These are phyloP conservation scores for Colletotrichum siamense DNA, from an alignment of 2,329 filamentous ascomycete genomes.

Conservation along the genomic window DNA sequence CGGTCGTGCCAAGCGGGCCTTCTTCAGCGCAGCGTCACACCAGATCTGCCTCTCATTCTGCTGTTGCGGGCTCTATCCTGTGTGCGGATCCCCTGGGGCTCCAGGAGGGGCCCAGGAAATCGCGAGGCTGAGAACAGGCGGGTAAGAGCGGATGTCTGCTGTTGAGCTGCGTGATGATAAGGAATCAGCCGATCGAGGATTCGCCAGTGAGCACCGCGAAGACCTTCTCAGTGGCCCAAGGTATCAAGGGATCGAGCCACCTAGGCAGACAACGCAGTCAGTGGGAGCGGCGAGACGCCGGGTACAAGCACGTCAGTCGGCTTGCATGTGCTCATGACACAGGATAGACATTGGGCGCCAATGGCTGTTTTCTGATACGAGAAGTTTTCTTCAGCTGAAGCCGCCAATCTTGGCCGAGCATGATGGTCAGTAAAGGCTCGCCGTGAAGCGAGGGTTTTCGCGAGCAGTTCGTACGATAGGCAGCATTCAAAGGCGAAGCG, in stretches of 20 bases:
- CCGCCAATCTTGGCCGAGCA: not conserved
- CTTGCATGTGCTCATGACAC: constrained; percentile 16
- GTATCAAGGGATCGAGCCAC: constrained; percentile 15
- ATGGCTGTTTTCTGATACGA: constrained; percentile 7
- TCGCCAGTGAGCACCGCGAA: constrained; percentile 1
- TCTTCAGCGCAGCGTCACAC: constrained; percentile 19
- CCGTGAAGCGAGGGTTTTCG: not conserved
- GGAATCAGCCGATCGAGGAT: not conserved
- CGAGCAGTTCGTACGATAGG: not conserved
- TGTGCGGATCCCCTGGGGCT: not conserved
- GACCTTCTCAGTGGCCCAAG: not conserved
- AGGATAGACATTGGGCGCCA: constrained; percentile 18
- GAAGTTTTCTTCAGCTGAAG: constrained; percentile 11
- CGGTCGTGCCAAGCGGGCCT: constrained; percentile 1
- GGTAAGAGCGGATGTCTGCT: not conserved
- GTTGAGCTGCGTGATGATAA: constrained; percentile 2
- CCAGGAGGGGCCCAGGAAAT: not conserved
- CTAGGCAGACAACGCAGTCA: not conserved
- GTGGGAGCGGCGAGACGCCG: constrained; percentile 6
- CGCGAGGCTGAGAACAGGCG: not conserved
- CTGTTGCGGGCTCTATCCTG: not conserved
- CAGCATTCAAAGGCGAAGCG: not conserved
- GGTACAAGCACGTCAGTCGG: constrained; percentile 10
- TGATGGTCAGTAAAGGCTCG: not conserved
- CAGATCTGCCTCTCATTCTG: constrained; percentile 7